phyloP scores from a whole-genome alignment of 305 asterid species.

The Rubia tinctorum region DNA sequence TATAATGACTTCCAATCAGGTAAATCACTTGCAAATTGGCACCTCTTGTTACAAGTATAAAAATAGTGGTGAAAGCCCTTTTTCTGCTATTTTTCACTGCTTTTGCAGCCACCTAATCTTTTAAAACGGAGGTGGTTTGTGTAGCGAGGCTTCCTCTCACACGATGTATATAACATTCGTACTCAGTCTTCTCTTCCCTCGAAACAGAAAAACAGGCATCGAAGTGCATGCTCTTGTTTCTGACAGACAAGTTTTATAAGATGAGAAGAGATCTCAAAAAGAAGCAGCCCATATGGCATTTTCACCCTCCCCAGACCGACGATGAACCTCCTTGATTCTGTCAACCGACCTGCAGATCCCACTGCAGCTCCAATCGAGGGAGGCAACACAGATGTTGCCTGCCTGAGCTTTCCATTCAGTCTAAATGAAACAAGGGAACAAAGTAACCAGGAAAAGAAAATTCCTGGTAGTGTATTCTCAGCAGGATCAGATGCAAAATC shows the following conservation, averaged over 20 bases:
- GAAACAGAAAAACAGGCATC: conserved; percentile 9
- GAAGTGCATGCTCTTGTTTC: not conserved
- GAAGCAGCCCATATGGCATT: conserved; percentile 67
- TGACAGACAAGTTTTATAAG: conserved; percentile 18
- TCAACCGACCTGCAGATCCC: conserved; percentile 86
- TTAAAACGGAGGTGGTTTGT: conserved; percentile 56
- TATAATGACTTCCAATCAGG: conserved; percentile 15
- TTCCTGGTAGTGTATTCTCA: not conserved
- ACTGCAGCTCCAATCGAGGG: conserved; percentile 92
- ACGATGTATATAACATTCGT: conserved; percentile 11
- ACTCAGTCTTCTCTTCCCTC: conserved; percentile 19
- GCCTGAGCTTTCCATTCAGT: conserved; percentile 96
- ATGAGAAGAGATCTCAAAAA: conserved; percentile 40
- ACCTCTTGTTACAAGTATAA: conserved; percentile 8
- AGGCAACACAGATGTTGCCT: conserved; percentile 75
- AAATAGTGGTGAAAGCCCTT: conserved; percentile 23
- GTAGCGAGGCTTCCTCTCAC: conserved; percentile 28
- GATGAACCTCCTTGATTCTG: conserved; percentile 76
- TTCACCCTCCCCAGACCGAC: conserved; percentile 77
- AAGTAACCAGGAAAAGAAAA: not conserved
- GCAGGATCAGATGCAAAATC: conserved; percentile 2
- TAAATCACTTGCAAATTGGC: not conserved
- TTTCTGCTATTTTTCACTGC: conserved; percentile 31
- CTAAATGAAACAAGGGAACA: conserved; percentile 31
- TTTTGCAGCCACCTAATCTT: conserved; percentile 52